Conservation (phyloP, 2,329 filamentous ascomycete genomes). For the Curvularia eragrostidis region DNA sequence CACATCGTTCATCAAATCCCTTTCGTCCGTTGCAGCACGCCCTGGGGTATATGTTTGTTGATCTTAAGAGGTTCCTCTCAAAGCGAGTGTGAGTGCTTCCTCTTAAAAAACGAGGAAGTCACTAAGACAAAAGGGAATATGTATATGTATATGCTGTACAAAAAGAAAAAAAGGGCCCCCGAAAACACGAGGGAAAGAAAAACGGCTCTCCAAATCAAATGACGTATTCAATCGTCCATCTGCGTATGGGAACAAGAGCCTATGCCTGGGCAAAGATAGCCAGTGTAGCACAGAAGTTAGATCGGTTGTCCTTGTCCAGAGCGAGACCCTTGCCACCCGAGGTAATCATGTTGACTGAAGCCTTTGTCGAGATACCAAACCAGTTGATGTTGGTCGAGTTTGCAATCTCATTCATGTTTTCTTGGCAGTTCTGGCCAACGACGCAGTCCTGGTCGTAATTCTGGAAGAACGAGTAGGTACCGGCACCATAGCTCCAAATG, state of each 20-base stretch:
- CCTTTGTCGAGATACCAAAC: slow-evolving; percentile 58
- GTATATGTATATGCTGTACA: slow-evolving; percentile 33
- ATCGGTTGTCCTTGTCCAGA: slow-evolving; percentile 55
- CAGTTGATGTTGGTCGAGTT: slow-evolving; percentile 53
- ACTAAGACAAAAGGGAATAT: slow-evolving; percentile 19
- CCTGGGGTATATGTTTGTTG: slow-evolving; percentile 24
- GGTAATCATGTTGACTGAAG: slow-evolving; percentile 58
- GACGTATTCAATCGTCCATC: not conserved
- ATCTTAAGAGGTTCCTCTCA: slow-evolving; percentile 15
- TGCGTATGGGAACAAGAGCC: not conserved
- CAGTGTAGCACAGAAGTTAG: slow-evolving; percentile 58
- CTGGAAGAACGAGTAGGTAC: slow-evolving; percentile 67
- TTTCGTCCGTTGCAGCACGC: slow-evolving; percentile 5
- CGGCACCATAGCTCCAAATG: slow-evolving; percentile 56
- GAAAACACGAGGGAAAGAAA: slow-evolving; percentile 25
- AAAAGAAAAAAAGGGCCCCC: slow-evolving; percentile 14
- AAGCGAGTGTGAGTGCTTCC: slow-evolving; percentile 20
- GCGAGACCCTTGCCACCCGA: slow-evolving; percentile 45
- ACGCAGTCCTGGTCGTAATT: slow-evolving; percentile 62
- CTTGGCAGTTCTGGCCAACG: slow-evolving; percentile 57
- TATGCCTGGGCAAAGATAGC: slow-evolving; percentile 47
- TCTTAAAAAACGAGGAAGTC: slow-evolving; percentile 12
- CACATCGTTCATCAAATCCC: slow-evolving; percentile 5
- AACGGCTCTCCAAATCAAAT: not conserved
- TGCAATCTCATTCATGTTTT: slow-evolving; percentile 57